Evolutionary conservation across 352 stramenopile species (phyloP).

Genomic region (Phytophthora multivora): DNA sequence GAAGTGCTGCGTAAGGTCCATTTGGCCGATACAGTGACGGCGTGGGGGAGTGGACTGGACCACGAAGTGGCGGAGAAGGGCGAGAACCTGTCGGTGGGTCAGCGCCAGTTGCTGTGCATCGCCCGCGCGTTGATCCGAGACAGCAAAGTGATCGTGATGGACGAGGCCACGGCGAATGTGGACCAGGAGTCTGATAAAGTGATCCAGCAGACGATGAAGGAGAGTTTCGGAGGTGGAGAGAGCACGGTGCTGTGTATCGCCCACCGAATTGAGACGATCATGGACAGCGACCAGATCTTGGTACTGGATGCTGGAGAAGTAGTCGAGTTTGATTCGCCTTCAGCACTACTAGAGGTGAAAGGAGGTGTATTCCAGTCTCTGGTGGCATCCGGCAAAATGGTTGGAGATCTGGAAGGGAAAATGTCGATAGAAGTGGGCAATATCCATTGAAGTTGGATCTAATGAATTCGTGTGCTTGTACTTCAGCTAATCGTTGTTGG

Average conservation of each 20-base stretch:
- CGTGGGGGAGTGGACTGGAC: conserved; percentile 67
- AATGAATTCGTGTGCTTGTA: no score
- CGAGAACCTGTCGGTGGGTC: conserved; percentile 95
- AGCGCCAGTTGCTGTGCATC: conserved; percentile 96
- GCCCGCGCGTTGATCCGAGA: conserved; percentile 92
- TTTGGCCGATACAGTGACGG: conserved; percentile 69
- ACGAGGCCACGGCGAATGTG: conserved; percentile 95
- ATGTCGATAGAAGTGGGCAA: background rate
- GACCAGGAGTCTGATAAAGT: conserved; percentile 77
- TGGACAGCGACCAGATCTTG: conserved; percentile 92
- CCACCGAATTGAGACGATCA: conserved; percentile 93
- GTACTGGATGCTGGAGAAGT: conserved; percentile 84
- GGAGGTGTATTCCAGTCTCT: conserved; percentile 78
- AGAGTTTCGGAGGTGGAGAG: conserved; percentile 78
- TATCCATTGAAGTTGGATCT: no score
- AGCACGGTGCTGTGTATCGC: conserved; percentile 95
- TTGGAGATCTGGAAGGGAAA: conserved; percentile 4
- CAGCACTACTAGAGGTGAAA: conserved; percentile 65
- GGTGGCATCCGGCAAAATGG: conserved; percentile 19
- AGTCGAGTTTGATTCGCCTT: conserved; percentile 27
- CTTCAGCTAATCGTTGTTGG: no score
- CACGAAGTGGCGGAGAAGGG: conserved; percentile 90
- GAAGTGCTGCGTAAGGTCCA: conserved; percentile 61
- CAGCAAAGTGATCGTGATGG: conserved; percentile 91
- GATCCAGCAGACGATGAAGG: conserved; percentile 80